Conservation (phyloP, 2,329 filamentous ascomycete genomes). For the Bertia moriformis region DNA sequence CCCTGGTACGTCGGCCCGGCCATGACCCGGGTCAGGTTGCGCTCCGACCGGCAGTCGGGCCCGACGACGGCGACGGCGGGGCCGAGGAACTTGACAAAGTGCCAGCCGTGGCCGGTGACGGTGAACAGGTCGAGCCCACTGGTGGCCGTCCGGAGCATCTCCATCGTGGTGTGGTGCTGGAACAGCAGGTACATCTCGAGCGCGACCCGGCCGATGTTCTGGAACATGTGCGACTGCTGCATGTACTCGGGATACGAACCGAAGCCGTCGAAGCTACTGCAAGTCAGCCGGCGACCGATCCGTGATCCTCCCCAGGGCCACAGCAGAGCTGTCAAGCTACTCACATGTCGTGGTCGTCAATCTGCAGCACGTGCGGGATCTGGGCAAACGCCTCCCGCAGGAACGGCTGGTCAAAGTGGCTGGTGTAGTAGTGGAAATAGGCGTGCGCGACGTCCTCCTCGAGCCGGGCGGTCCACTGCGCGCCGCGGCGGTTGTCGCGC, state of each 20-base stretch:
- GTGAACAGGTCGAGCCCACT: slow-evolving; percentile 89
- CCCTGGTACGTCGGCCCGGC: slow-evolving; percentile 95
- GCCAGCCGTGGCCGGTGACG: slow-evolving; percentile 93
- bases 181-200: slow-evolving; percentile 97
- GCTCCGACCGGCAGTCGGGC: slow-evolving; percentile 80
- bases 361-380: slow-evolving; percentile 81
- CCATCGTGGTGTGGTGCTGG: slow-evolving; percentile 91
- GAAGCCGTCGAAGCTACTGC: slow-evolving; percentile 75
- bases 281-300: too few species aligned
- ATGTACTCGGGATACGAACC: slow-evolving; percentile 96
- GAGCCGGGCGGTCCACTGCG: slow-evolving; percentile 81
- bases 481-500: slow-evolving; percentile 80
- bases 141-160: slow-evolving; percentile 77
- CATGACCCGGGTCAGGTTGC: slow-evolving; percentile 81
- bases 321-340: slow-evolving; percentile 27
- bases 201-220: slow-evolving; percentile 88
- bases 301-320: not conserved
- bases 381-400: slow-evolving; percentile 90
- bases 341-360: slow-evolving; percentile 97
- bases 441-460: slow-evolving; percentile 92
- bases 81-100: slow-evolving; percentile 92
- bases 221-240: slow-evolving; percentile 95
- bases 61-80: slow-evolving; percentile 82
- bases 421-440: slow-evolving; percentile 98
- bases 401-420: slow-evolving; percentile 93